These are phyloP conservation scores for Fusarium irregulare DNA, from an alignment of 2,329 filamentous ascomycete genomes.

Conservation along the genomic window DNA sequence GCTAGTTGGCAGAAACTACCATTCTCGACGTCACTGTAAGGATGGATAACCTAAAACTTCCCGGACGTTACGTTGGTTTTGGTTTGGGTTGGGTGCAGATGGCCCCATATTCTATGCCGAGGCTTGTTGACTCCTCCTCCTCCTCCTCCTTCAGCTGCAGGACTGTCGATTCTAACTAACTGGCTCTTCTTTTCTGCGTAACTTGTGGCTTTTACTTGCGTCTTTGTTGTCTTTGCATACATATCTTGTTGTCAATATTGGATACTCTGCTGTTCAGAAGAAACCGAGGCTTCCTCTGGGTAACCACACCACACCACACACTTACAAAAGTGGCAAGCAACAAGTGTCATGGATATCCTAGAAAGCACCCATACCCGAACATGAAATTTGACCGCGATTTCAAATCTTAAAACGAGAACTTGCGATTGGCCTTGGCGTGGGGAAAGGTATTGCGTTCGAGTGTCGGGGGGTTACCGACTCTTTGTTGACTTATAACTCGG, in stretches of 20 bases:
- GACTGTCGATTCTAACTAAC: not conserved
- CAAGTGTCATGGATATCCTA: slow-evolving; percentile 35
- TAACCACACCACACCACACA: slow-evolving; percentile 17
- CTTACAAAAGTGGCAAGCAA: slow-evolving; percentile 29
- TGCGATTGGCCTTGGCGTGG: slow-evolving; percentile 14
- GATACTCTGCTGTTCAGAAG: not conserved
- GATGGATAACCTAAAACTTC: not conserved
- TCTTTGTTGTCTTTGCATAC: not conserved
- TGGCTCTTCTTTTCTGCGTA: not conserved
- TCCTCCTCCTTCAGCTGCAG: not conserved
- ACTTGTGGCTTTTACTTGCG: not conserved
- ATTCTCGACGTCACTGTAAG: not conserved
- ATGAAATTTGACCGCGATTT: slow-evolving; percentile 14
- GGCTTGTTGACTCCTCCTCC: slow-evolving; percentile 10
- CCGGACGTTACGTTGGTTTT: not conserved
- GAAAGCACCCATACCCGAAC: slow-evolving; percentile 11
- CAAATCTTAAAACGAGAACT: not conserved
- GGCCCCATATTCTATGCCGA: slow-evolving; percentile 15
- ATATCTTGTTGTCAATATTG: not conserved
- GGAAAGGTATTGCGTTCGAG: not conserved
- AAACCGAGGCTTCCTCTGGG: not conserved
- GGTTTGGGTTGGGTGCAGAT: not conserved
- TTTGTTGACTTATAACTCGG: slow-evolving; percentile 16
- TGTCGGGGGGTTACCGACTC: not conserved
- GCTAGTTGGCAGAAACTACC: slow-evolving; percentile 10